Evolutionary conservation across 495 filamentous ascomycete species (phyloP).

Genomic region (Chaetomium cochliodes): DNA sequence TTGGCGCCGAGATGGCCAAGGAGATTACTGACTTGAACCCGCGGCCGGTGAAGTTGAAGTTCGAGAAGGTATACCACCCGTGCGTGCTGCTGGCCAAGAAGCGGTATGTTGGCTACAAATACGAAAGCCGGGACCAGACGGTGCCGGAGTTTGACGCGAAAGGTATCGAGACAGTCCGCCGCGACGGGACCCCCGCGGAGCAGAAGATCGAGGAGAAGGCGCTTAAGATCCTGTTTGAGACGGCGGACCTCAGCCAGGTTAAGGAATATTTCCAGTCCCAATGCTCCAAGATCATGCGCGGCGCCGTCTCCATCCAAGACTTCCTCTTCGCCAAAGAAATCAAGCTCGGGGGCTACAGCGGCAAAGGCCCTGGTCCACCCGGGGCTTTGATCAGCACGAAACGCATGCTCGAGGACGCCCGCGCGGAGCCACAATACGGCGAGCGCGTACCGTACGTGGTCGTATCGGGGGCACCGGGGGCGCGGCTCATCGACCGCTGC

Average conservation of each 20-base stretch:
- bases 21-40: slow-evolving; percentile 88
- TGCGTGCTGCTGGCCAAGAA: slow-evolving; percentile 95
- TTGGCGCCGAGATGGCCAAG: slow-evolving; percentile 90
- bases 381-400: slow-evolving; percentile 83
- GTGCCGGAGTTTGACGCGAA: slow-evolving; percentile 96
- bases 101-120: slow-evolving; percentile 97
- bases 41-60: slow-evolving; percentile 90
- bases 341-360: slow-evolving; percentile 84
- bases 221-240: slow-evolving; percentile 79
- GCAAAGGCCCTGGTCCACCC: slow-evolving; percentile 68
- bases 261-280: slow-evolving; percentile 89
- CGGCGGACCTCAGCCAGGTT: slow-evolving; percentile 82
- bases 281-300: slow-evolving; percentile 90
- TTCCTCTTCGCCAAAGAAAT: slow-evolving; percentile 95
- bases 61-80: slow-evolving; percentile 97
- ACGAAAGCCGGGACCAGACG: slow-evolving; percentile 72
- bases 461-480: slow-evolving; percentile 79
- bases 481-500: slow-evolving; percentile 83
- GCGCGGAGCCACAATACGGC: slow-evolving; percentile 89
- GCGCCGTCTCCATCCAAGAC: slow-evolving; percentile 84
- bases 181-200: slow-evolving; percentile 91
- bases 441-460: slow-evolving; percentile 95
- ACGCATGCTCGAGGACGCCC: slow-evolving; percentile 79
- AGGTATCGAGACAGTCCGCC: slow-evolving; percentile 92
- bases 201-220: slow-evolving; percentile 98